A percentile compares a stretch with the other conserved stretches of the same genome.
phyloP scores from a whole-genome alignment of 805 yeast genomes.

The Schwanniomyces yamadae region DNA sequence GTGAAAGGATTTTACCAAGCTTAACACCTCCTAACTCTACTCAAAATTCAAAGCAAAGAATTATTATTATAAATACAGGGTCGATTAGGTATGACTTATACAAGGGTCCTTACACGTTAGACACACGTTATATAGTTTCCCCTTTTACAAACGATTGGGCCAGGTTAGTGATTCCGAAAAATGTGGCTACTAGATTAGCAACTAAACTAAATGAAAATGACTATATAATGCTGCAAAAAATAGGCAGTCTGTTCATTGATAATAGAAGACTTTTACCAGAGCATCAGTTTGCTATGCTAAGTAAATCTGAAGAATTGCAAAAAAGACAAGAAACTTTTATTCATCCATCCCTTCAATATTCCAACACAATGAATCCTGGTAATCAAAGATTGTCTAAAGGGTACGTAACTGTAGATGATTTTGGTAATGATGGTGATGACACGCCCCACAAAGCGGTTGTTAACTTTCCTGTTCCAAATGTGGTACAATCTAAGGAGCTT shows the following conservation, averaged over 20 bases:
- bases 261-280: slow-evolving; percentile 20
- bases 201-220: slow-evolving; percentile 55
- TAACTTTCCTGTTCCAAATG: slow-evolving; percentile 72
- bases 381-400: slow-evolving; percentile 52
- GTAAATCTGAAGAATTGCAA: neutral
- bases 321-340: slow-evolving; percentile 1
- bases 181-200: slow-evolving; percentile 54
- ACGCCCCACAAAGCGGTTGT: slow-evolving; percentile 63
- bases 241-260: slow-evolving; percentile 7
- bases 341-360: neutral
- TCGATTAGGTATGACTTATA: slow-evolving; percentile 83
- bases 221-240: slow-evolving; percentile 45
- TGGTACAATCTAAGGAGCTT: slow-evolving; percentile 54
- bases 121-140: slow-evolving; percentile 76
- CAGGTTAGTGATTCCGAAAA: slow-evolving; percentile 56
- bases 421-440: slow-evolving; percentile 84
- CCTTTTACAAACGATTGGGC: slow-evolving; percentile 86
- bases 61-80: slow-evolving; percentile 79
- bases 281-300: slow-evolving; percentile 16
- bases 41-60: slow-evolving; percentile 23
- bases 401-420: slow-evolving; percentile 79
- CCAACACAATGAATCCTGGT: neutral
- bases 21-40: slow-evolving; percentile 23
- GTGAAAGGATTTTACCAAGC: slow-evolving; percentile 53
- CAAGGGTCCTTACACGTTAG: slow-evolving; percentile 79